Percentiles rank a stretch among this genome's conserved stretches.
Conservation (phyloP, 345 rosid genomes). For the Lepidium sativum region DNA sequence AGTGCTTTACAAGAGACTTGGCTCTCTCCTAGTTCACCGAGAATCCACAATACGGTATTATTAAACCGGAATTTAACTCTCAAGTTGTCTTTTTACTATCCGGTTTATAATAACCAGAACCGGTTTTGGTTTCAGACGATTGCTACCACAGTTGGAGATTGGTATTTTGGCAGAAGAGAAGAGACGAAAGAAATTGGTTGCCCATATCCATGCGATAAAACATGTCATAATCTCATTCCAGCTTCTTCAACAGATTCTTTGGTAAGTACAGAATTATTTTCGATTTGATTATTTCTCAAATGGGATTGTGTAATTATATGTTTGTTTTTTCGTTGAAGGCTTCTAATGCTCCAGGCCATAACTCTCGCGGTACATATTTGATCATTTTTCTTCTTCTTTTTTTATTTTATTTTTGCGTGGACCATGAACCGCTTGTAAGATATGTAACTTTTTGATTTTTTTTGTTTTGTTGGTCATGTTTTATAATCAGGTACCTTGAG, state of each 20-base stretch:
- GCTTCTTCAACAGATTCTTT: constrained; percentile 16
- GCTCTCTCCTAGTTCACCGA: constrained; percentile 73
- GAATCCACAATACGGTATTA: constrained; percentile 54
- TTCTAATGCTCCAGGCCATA: background rate
- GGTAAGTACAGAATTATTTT: constrained; percentile 6
- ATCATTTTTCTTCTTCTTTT: background rate
- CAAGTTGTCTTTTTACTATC: background rate
- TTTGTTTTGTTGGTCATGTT: background rate
- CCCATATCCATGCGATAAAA: constrained; percentile 70
- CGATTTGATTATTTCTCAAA: background rate
- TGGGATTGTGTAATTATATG: background rate
- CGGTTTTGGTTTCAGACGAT: constrained; percentile 44
- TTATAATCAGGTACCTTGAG: constrained; percentile 7
- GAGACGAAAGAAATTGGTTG: constrained; percentile 51
- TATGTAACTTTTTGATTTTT: background rate
- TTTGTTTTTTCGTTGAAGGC: constrained; percentile 15
- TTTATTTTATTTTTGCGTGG: background rate
- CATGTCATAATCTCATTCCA: constrained; percentile 67
- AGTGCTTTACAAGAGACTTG: constrained; percentile 82
- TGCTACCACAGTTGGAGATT: constrained; percentile 81
- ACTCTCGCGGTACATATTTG: constrained; percentile 13
- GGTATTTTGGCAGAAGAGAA: constrained; percentile 60
- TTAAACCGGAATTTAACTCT: background rate
- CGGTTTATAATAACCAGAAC: background rate
- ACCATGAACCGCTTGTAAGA: too few species aligned